Percentiles rank a stretch among this genome's conserved stretches.
These are phyloP conservation scores for Pyronema omphalodes DNA, from an alignment of 495 filamentous ascomycete species.

Conservation along the genomic window DNA sequence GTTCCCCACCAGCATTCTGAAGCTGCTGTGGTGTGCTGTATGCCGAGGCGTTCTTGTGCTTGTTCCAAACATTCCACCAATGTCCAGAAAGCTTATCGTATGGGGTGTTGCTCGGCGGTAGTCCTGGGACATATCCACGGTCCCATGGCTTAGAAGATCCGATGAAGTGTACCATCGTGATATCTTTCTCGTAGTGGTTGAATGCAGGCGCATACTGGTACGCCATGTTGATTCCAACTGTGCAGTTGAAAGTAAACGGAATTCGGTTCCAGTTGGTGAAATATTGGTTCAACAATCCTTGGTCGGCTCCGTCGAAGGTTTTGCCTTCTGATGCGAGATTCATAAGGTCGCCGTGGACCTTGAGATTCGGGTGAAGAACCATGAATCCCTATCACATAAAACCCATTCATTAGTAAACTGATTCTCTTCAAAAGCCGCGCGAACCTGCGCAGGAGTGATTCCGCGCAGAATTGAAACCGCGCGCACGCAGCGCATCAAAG, in stretches of 20 bases:
- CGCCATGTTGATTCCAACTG: conserved; percentile 52
- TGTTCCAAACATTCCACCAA: conserved; percentile 90
- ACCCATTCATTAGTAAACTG: background rate
- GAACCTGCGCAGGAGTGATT: background rate
- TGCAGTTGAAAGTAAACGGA: conserved; percentile 93
- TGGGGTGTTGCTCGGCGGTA: conserved; percentile 24
- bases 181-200: conserved; percentile 70
- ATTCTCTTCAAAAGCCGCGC: conserved; percentile 1
- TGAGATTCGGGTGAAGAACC: conserved; percentile 70
- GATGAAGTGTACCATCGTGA: conserved; percentile 86
- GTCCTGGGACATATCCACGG: conserved; percentile 28
- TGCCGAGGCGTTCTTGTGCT: conserved; percentile 30
- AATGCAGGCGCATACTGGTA: conserved; percentile 77
- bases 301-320: conserved; percentile 95
- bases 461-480: no score
- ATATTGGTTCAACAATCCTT: conserved; percentile 88
- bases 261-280: conserved; percentile 75
- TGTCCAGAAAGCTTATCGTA: conserved; percentile 61
- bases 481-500: no score
- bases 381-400: conserved; percentile 45
- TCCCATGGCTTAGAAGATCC: conserved; percentile 81
- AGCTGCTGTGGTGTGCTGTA: background rate
- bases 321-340: conserved; percentile 68
- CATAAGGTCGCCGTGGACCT: conserved; percentile 67
- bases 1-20: background rate